phyloP scores from a whole-genome alignment of 495 filamentous ascomycete genomes.

The Penicillium steckii region DNA sequence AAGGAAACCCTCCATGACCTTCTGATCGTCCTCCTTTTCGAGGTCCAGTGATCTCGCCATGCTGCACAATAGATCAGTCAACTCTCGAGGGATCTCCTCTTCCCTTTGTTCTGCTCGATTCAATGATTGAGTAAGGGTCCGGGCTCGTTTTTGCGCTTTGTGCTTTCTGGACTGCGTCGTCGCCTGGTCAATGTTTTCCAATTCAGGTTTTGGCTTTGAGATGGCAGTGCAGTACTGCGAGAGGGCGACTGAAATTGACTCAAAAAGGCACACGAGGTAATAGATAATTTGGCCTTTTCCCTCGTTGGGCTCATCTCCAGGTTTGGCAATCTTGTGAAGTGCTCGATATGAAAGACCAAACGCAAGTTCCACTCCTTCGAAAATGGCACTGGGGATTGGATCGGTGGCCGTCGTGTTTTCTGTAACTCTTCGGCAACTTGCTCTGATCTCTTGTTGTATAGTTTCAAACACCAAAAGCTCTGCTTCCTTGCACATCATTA shows the following conservation, averaged over 20 bases:
- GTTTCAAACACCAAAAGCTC: slow-evolving; percentile 17
- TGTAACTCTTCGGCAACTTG: neutral
- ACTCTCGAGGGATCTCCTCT: slow-evolving; percentile 16
- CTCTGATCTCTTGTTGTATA: slow-evolving; percentile 1
- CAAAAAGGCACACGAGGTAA: slow-evolving; percentile 41
- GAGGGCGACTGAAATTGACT: slow-evolving; percentile 33
- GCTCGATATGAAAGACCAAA: slow-evolving; percentile 27
- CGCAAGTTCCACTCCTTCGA: slow-evolving; percentile 23
- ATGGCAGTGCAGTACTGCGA: slow-evolving; percentile 26
- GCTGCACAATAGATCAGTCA: slow-evolving; percentile 25
- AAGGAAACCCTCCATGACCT: slow-evolving; percentile 40
- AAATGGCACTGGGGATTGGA: slow-evolving; percentile 13
- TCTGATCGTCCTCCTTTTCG: slow-evolving; percentile 19
- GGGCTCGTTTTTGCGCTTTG: neutral
- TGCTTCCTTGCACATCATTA: slow-evolving; percentile 28
- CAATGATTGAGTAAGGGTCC: neutral
- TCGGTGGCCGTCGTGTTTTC: neutral
- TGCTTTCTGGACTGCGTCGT: neutral
- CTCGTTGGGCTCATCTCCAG: slow-evolving; percentile 12
- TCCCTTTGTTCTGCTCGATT: slow-evolving; percentile 3
- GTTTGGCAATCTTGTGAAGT: slow-evolving; percentile 30
- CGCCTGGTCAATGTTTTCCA: neutral
- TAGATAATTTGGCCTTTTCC: slow-evolving; percentile 32
- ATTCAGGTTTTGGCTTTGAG: neutral
- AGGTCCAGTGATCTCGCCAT: slow-evolving; percentile 31